These are phyloP conservation scores for Anisodus acutangulus DNA, from an alignment of 257 asterid genomes.

Conservation along the genomic window DNA sequence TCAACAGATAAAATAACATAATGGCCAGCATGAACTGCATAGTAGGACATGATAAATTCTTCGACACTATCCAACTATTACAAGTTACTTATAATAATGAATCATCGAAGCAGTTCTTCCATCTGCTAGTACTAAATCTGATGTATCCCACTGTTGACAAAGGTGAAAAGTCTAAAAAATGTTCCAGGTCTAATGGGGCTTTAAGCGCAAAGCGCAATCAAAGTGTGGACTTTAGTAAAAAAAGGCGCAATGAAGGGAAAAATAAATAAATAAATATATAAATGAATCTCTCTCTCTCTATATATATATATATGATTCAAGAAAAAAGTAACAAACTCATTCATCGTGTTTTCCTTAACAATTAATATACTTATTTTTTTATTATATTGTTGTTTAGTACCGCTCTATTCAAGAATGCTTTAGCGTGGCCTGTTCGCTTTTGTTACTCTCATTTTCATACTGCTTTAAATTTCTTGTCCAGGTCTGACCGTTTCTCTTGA, in stretches of 20 bases:
- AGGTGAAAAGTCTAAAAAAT: slow-evolving; percentile 2
- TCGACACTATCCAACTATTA: neutral
- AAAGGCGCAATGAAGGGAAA: neutral
- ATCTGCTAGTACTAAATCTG: neutral
- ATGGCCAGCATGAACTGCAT: slow-evolving; percentile 20
- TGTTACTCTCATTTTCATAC: no score
- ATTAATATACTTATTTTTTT: no score
- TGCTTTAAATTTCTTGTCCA: no score
- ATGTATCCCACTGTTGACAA: neutral
- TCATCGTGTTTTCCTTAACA: neutral
- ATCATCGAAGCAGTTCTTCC: neutral
- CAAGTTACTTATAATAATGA: neutral
- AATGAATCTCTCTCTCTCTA: no score
- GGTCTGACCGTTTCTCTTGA: no score
- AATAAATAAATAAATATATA: neutral
- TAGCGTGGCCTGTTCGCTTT: no score
- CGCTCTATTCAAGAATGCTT: no score
- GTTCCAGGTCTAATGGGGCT: neutral
- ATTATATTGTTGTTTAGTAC: neutral
- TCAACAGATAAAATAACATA: neutral
- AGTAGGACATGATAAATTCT: neutral
- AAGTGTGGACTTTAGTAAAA: neutral
- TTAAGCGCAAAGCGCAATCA: neutral
- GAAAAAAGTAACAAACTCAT: neutral
- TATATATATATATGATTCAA: neutral